phyloP scores from a whole-genome alignment of 192 early-diverging fungal genomes.

The Backusella circina region DNA sequence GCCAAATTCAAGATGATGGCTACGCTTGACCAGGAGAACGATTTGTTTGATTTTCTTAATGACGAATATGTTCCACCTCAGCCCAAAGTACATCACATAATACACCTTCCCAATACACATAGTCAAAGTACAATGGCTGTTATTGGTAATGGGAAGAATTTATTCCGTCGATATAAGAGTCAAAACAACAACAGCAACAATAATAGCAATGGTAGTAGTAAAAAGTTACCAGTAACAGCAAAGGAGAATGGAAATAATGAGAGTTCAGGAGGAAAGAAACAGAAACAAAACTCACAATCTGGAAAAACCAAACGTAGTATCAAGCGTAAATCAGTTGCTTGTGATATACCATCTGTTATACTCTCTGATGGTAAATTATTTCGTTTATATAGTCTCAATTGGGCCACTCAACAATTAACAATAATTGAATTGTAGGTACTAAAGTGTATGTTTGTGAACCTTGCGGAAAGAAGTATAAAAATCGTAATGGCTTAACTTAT shows the following conservation, averaged over 20 bases:
- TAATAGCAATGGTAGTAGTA: background rate
- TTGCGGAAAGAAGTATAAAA: conserved; percentile 62
- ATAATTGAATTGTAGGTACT: conserved; percentile 5
- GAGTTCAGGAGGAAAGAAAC: background rate
- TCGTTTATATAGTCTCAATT: background rate
- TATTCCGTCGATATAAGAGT: background rate
- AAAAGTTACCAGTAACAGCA: background rate
- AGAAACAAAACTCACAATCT: background rate
- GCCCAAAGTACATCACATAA: background rate
- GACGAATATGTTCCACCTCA: background rate
- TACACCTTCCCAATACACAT: background rate
- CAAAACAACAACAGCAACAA: background rate
- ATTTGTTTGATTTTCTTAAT: background rate
- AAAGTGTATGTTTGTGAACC: conserved; percentile 46
- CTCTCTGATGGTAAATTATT: conserved; percentile 11
- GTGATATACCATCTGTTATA: background rate
- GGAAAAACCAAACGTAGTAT: background rate
- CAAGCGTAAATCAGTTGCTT: background rate
- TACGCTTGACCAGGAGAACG: background rate
- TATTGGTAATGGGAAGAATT: conserved; percentile 11
- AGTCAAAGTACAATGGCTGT: background rate
- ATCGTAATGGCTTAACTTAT: conserved; percentile 53
- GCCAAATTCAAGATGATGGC: conserved; percentile 18
- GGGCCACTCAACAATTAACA: background rate
- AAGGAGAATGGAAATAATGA: background rate